These are phyloP conservation scores for Monoraphidium neglectum DNA, from an alignment of 139 green algal genomes.

Conservation along the genomic window DNA sequence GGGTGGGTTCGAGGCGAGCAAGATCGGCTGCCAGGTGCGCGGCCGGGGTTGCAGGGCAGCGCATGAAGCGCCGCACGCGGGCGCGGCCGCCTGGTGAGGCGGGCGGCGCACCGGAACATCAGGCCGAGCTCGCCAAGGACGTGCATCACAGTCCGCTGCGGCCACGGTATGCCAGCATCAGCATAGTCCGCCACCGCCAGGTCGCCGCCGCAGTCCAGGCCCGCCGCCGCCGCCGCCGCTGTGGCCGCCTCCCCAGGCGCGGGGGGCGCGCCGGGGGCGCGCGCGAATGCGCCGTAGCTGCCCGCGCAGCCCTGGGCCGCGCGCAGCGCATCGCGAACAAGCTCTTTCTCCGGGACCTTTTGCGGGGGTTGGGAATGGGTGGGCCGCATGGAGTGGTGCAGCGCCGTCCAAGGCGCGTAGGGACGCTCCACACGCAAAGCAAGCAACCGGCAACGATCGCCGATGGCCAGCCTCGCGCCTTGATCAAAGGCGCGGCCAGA, in stretches of 20 bases:
- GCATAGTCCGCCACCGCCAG: background rate
- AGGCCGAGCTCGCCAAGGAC: conserved; percentile 14
- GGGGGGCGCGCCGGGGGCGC: background rate
- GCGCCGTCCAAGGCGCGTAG: too few relatives aligned
- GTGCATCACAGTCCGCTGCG: conserved; percentile 17
- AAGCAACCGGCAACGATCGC: background rate
- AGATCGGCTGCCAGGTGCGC: background rate
- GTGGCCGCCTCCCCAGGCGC: background rate
- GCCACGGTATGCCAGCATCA: background rate
- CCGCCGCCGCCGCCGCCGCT: background rate
- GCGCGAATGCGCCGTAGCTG: conserved; percentile 47
- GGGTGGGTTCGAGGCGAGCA: background rate
- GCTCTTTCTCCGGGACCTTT: conserved; percentile 53
- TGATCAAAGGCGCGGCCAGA: background rate
- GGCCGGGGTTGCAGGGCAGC: background rate
- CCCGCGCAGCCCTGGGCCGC: conserved; percentile 80
- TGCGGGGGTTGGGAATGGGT: too few relatives aligned
- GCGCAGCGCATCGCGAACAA: conserved; percentile 88
- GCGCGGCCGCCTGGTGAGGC: background rate
- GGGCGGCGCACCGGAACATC: too few relatives aligned
- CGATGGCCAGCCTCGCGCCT: background rate
- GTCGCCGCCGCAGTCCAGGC: too few relatives aligned
- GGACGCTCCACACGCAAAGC: too few relatives aligned
- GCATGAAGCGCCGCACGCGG: background rate
- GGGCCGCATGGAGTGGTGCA: background rate